Base-by-base conservation (phyloP, 2,329 filamentous ascomycete species). In the Sarocladium brachiariae region DNA sequence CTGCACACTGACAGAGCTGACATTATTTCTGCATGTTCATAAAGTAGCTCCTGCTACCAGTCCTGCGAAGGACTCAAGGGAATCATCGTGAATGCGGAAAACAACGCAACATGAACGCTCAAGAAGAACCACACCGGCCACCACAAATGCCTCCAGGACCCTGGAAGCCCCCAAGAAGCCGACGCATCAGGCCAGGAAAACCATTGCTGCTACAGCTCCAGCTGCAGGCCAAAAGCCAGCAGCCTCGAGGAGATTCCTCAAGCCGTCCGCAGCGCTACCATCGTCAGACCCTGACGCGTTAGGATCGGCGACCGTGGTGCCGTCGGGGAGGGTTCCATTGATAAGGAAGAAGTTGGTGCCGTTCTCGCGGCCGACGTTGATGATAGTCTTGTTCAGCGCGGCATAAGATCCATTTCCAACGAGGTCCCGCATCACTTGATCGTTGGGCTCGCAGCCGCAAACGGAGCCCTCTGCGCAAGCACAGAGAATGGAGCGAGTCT, bases 241-340 rank as follows among this genome's bases (percentile, higher is more conserved):
- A 1, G 67, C 57, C 52, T 71, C 61, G 2, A 68, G 58, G 35
- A 74, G 49, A 2, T 56, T 56, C 11, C 55, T 57, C 54, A 71
- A 54, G 25, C 65, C 59, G 2, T 54, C 56, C 18, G 56, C 68
- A n/a, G 66, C 68, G 18, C 56, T 64, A 19, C 21, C 43, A 34
- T 60, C 58, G 5, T 68, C 63, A 45, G 67, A 63, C 7, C 66
- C 63, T 1, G 72, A 71, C 13, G 63, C 67, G 23, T 71, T 75
- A 11, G 71, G 72, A 31, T 56, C 49, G 4, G 70, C 53, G 1
- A 75, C 72, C 0, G 80, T 83, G 1, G 83, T 86, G 46, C 80
- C 81, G 57, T 86, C 85, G 25, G 83, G 78, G 3, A 92, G 69
- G 0, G 84, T 87, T n/a, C 88, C 88, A 63, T 90, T 89, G 62